Evolutionary conservation across 2,329 filamentous ascomycete genomes (phyloP).

Genomic region (Aotearoamyces nothofagi): DNA sequence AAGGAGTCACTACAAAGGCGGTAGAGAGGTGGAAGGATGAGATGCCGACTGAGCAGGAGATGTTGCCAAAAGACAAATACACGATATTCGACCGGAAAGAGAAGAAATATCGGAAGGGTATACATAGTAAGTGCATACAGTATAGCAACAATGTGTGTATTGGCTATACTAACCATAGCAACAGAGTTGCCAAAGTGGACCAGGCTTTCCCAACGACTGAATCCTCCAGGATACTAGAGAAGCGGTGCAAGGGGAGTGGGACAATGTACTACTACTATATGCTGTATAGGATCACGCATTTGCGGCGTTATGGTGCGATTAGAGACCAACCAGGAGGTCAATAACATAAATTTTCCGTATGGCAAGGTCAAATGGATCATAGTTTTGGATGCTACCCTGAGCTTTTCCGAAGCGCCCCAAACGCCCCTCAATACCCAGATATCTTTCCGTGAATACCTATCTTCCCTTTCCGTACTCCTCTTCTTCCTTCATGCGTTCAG

Average conservation of each 20-base stretch:
- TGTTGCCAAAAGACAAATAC: constrained; percentile 95
- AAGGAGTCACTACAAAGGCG: constrained; percentile 57
- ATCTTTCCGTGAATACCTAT: too few relatives aligned
- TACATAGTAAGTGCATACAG: constrained; percentile 62
- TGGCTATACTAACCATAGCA: constrained; percentile 6
- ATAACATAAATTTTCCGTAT: too few relatives aligned
- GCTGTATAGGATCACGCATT: too few relatives aligned
- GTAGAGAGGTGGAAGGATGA: constrained; percentile 85
- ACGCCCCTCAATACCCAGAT: too few relatives aligned
- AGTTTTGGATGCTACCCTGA: too few relatives aligned
- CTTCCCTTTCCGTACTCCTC: constrained; percentile 42
- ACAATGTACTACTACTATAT: too few relatives aligned
- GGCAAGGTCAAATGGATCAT: too few relatives aligned
- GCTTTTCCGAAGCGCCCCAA: too few relatives aligned
- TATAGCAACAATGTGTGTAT: constrained; percentile 2
- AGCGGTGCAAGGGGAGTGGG: too few relatives aligned
- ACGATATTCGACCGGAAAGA: constrained; percentile 94
- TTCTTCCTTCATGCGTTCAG: constrained; percentile 41
- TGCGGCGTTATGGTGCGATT: too few relatives aligned
- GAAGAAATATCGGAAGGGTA: constrained; percentile 89
- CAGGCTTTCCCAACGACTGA: constrained; percentile 81
- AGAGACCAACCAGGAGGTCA: too few relatives aligned
- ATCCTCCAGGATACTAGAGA: constrained; percentile 79
- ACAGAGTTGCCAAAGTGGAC: constrained; percentile 85
- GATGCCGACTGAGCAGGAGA: constrained; percentile 93